Evolutionary conservation across 2,329 filamentous ascomycete species (phyloP), one percentile per base, ranked within the genome.

Genomic region (Peltaster fructicola): DNA sequence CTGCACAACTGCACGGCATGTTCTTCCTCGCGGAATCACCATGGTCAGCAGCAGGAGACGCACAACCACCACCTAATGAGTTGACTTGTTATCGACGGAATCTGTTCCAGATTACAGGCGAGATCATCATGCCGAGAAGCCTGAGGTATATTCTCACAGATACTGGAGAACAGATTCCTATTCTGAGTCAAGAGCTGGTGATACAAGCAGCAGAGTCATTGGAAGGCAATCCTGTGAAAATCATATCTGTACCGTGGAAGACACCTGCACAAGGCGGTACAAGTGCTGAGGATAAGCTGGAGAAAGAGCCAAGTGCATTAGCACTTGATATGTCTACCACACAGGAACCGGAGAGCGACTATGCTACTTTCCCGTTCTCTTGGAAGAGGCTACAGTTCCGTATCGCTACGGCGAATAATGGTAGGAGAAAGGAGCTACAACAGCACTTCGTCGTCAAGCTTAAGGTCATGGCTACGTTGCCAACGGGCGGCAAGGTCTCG

Each of bases 171-270:
- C 74, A 77, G 21, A 73, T 91, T 19, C 74, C 78, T 2, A 80
- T 93, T 23, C 67, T 70, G 34, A 76, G 63, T 34, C 78, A 85
- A 50, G 84, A 95, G 48, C 69, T 93, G 26, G 73, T 75, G 26
- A 79, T 95, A 22, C 90, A 81, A 4, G 85, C 85, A 6, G 91
- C 82, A 23, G 85, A 95, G 49, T 93, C 85, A 2, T 82, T 92
- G 9, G 85, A 95, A 48, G 80, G 81, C 16, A 85, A 92, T 40
- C 59, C 78, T 0, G 81, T 93, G 20, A 85, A 90, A 40, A 73
- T 95, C 33, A 93, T 95, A 34, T 88, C 88, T 6, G 91, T 95
- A 31, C 85, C 85, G 1, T 95, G 85, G 85, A 95, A 95, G 59
- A 93, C 84, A 2, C 84, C 82, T 2, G 79, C 77, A 14, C 79